Evolutionary conservation across 1,139 yeast genomes (phyloP), one percentile per base, ranked within the genome.

Genomic region (Yamadazyma conglobata): DNA sequence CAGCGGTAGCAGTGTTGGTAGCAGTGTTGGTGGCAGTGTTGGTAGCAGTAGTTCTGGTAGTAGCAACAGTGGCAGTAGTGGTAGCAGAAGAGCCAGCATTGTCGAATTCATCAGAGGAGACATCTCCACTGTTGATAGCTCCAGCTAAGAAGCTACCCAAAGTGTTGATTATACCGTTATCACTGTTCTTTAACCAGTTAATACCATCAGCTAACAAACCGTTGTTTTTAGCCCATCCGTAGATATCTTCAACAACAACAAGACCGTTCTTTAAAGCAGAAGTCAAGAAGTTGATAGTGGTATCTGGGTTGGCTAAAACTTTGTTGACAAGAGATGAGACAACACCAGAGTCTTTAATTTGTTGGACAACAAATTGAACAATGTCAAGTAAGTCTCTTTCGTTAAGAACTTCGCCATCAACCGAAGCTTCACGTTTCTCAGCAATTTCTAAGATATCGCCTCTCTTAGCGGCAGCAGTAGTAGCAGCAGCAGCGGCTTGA

Each of bases 321-420:
- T 58, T 60, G 40, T 54, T 46, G 38, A 66, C 40, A 33, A 65
- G 51, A 26, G 43, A 32, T 31, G 48, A 44, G 22, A 67, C 56
- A 29, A 66, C 43, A 22, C 72, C 72, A 15, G 73, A 58, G 43
- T 50, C 46, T 44, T 53, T 48, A 39, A 68, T 56, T 34, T 49
- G 54, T 14, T 33, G 31, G 37, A 55, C 58, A 34, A 66, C 50
- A 27, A 48, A 42, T 12, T 49, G 25, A 33, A 65, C 47, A 32
- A 61, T 48, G 14, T 54, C 46, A 24, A 50, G 35, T 27, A 63
- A 39, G 47, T 64, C 72, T 57, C 70, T 64, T 60, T 64, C 64
- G 41, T 50, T 52, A 38, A 65, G 44, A 47, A 40, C 49, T 11
- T 44, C 52, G 45, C 33, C 37, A 9, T 39, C 44, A 19, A 35